Percentiles rank a stretch among this genome's conserved stretches.
phyloP scores from a whole-genome alignment of 176 grass and related monocot genomes.

The Rhipidocladum racemiflorum region DNA sequence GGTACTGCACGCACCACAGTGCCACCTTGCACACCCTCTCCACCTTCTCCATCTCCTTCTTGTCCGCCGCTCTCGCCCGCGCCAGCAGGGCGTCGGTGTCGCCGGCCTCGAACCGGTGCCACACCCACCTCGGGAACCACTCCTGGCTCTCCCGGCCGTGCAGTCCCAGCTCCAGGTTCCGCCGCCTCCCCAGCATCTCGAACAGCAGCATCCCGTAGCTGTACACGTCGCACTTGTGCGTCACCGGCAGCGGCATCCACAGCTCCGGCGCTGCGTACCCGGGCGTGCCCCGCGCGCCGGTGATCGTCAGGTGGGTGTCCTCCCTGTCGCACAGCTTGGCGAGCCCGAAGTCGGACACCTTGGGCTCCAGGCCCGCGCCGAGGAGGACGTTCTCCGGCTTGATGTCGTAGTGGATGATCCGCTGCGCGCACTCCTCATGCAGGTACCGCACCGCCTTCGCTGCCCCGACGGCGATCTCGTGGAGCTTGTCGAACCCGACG shows the following conservation, averaged over 20 bases:
- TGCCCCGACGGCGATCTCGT: slow-evolving; percentile 50
- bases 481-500: slow-evolving; percentile 31
- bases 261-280: slow-evolving; percentile 76
- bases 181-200: slow-evolving; percentile 58
- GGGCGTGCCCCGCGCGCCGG: slow-evolving; percentile 45
- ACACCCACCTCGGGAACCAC: slow-evolving; percentile 67
- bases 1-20: slow-evolving; percentile 73
- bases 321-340: slow-evolving; percentile 59
- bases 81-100: slow-evolving; percentile 23
- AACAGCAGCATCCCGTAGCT: slow-evolving; percentile 73
- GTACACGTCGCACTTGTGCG: slow-evolving; percentile 72
- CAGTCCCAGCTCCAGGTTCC: slow-evolving; percentile 49
- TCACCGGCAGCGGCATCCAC: slow-evolving; percentile 59
- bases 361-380: slow-evolving; percentile 35
- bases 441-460: slow-evolving; percentile 52
- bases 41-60: slow-evolving; percentile 36
- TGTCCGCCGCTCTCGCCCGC: background rate
- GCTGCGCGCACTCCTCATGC: slow-evolving; percentile 62
- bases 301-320: slow-evolving; percentile 54
- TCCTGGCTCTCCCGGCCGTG: slow-evolving; percentile 47
- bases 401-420: slow-evolving; percentile 77
- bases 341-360: slow-evolving; percentile 72
- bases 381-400: slow-evolving; percentile 77
- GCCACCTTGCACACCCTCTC: slow-evolving; percentile 63
- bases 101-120: slow-evolving; percentile 48